These are phyloP conservation scores for Voacanga thouarsii DNA, from an alignment of 257 asterid genomes.

Conservation along the genomic window DNA sequence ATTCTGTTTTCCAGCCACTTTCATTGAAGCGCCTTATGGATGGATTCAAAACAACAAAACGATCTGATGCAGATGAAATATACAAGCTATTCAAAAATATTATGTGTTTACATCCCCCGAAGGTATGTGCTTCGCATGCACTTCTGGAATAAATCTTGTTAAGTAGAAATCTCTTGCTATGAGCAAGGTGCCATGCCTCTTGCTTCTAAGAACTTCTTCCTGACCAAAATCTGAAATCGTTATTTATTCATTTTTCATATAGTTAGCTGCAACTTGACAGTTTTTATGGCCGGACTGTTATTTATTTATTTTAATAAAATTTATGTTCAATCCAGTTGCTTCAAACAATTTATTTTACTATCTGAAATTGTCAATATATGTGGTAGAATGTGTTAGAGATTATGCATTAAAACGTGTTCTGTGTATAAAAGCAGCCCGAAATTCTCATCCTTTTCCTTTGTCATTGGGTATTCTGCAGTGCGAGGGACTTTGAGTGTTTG, in stretches of 20 bases:
- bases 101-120: constrained; percentile 64
- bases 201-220: neutral
- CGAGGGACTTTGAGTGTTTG: neutral
- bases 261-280: neutral
- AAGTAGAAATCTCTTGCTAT: neutral
- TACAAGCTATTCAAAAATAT: constrained; percentile 72
- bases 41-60: constrained; percentile 61
- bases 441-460: neutral
- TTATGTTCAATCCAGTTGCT: neutral
- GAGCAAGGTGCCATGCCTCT: neutral
- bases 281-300: neutral
- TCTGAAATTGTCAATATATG: neutral
- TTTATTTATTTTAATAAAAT: no score
- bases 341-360: neutral
- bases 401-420: neutral
- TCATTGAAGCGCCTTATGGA: constrained; percentile 77
- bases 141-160: neutral
- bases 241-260: neutral
- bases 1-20: constrained; percentile 69
- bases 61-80: constrained; percentile 61
- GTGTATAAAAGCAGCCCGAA: neutral
- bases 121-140: constrained; percentile 40
- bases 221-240: neutral
- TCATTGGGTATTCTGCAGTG: neutral
- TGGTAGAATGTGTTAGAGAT: neutral